Evolutionary conservation across 352 stramenopile genomes (phyloP), one percentile per base, ranked within the genome.

Genomic region (Phytophthora macrochlamydospora): DNA sequence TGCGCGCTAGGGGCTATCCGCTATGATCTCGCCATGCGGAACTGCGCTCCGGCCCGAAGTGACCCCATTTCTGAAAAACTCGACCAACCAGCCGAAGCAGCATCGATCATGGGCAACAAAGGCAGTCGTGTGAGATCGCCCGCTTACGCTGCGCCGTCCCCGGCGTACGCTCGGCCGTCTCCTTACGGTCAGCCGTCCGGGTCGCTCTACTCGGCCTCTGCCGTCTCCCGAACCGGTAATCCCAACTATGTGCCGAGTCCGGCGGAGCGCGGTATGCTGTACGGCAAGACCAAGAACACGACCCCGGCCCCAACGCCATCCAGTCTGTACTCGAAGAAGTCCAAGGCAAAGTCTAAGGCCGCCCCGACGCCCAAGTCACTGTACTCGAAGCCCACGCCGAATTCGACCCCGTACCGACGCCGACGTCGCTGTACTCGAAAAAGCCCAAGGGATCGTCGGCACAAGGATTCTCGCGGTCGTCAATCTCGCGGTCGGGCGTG

Each of bases 351-450:
- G 5, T 11, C 18, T 18, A 70, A 51, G 42, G 18, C 54, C 14
- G 50, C 51, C 33, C 56, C 44, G 14, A 65, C 62, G 14, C 67
- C 68, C 24, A 69, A 45, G 11, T 58, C 62, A 2, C 38, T 75
- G 35, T 75, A 75, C 45, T 72, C 68, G 2, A 71, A 71, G 12
- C 44, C 68, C 32, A 69, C 62, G 7, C 33, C 45, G 14, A 53
- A 38, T 11, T 62, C 35, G 35, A 75, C 63, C 62, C 62, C 7
- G 62, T 56, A 38, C 68, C 62, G 49, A 72, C 58, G 14, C 68
- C 67, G 7, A 69, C 56, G n/a, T 65, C 63, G 11, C 45, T 75
- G n/a, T 75, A 75, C 44, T 72, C 68, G 28, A 75, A 69, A 33
- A 71, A 69, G 46, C 38, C 62, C 40, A 67, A 70, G 40, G 51